These are phyloP conservation scores for Cenchrus americanus DNA, from an alignment of 176 grass and related monocot species.

Conservation along the genomic window DNA sequence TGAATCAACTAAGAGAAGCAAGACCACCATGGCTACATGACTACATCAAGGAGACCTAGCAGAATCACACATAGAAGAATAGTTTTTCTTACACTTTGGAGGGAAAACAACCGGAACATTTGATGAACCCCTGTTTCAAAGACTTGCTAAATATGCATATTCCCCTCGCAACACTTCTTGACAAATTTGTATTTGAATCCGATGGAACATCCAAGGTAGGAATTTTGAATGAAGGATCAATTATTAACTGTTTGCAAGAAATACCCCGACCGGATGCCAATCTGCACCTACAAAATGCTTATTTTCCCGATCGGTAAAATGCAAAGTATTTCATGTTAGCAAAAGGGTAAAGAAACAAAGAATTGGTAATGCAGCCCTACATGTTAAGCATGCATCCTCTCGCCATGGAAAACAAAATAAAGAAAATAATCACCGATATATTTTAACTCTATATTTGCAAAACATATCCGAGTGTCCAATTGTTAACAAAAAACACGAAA, in stretches of 20 bases:
- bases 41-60: not conserved
- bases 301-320: conserved; percentile 59
- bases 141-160: conserved; percentile 80
- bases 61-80: conserved; percentile 29
- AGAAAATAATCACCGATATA: conserved; percentile 3
- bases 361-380: not conserved
- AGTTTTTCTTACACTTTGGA: conserved; percentile 81
- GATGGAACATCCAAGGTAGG: conserved; percentile 54
- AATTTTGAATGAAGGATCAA: conserved; percentile 75
- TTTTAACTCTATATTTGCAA: not conserved
- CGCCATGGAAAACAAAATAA: conserved; percentile 10
- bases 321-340: conserved; percentile 15
- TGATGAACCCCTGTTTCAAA: conserved; percentile 58
- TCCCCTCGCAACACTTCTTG: conserved; percentile 68
- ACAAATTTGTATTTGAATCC: conserved; percentile 39
- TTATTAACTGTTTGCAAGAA: conserved; percentile 71
- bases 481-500: conserved; percentile 27
- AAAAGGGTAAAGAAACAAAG: not conserved
- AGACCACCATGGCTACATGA: conserved; percentile 6
- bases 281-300: conserved; percentile 66
- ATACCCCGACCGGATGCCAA: conserved; percentile 93
- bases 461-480: not conserved
- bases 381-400: conserved; percentile 24
- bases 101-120: conserved; percentile 87
- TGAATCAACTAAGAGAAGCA: conserved; percentile 32